These are phyloP conservation scores for Chrysosphaeria jannelii DNA, from an alignment of 2,329 filamentous ascomycete species.

Conservation along the genomic window DNA sequence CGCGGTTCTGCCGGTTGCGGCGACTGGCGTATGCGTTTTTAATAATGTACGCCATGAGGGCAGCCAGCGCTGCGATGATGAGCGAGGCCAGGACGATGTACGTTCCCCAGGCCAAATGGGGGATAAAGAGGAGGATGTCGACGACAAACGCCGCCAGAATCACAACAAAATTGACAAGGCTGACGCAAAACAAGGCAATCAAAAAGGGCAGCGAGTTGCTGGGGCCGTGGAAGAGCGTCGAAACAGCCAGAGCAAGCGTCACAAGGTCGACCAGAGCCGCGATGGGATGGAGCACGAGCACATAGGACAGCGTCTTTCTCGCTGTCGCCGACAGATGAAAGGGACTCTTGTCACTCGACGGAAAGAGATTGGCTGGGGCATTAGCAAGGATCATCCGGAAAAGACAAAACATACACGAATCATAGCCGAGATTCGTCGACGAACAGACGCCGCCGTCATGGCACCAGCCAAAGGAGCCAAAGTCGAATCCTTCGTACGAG, in stretches of 20 bases:
- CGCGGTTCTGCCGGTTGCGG: slow-evolving; percentile 75
- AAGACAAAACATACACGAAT: slow-evolving; percentile 29
- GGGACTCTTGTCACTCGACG: slow-evolving; percentile 7
- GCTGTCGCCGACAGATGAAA: slow-evolving; percentile 26
- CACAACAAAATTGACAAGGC: slow-evolving; percentile 57
- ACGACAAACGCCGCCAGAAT: slow-evolving; percentile 63
- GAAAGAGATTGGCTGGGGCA: slow-evolving; percentile 2
- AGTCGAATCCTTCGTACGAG: slow-evolving; percentile 43
- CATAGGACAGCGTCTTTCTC: slow-evolving; percentile 42
- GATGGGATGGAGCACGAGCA: slow-evolving; percentile 78
- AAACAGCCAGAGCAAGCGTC: slow-evolving; percentile 49
- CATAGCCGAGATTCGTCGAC: slow-evolving; percentile 55
- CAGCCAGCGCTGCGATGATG: slow-evolving; percentile 52
- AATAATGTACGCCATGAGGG: slow-evolving; percentile 80
- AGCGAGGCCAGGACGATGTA: slow-evolving; percentile 80
- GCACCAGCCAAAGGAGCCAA: slow-evolving; percentile 86
- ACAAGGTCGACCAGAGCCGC: slow-evolving; percentile 64
- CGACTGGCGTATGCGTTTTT: slow-evolving; percentile 68
- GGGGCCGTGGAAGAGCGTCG: slow-evolving; percentile 62
- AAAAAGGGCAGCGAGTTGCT: slow-evolving; percentile 78
- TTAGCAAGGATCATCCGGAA: not conserved
- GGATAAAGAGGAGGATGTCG: slow-evolving; percentile 81
- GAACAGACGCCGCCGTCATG: slow-evolving; percentile 29
- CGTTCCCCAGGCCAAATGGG: slow-evolving; percentile 77
- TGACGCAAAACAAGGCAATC: slow-evolving; percentile 57